Evolutionary conservation across 2,329 filamentous ascomycete genomes (phyloP), one percentile per base, ranked within the genome.

Genomic region (Exserohilum rostratum): DNA sequence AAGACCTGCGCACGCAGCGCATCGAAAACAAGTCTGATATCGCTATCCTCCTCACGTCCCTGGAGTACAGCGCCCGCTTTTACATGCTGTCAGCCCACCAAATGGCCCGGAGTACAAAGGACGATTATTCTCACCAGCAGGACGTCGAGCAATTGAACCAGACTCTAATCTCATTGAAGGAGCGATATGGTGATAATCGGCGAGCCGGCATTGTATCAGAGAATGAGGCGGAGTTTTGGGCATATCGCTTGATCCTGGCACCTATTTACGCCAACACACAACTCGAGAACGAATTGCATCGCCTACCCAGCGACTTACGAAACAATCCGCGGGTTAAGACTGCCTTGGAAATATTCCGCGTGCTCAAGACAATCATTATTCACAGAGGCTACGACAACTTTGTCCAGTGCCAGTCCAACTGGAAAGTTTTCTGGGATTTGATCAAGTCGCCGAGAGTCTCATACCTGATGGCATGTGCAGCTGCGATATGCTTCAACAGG

Each of bases 91-190:
- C 84, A 2, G 75, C 87, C 38, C 86, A 88, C 66, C 77, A 86
- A 31, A 79, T 87, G 57, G 56, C 65, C 3, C 55, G 47, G 12
- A 64, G 55, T 22, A 81, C 80, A 44, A 78, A 81, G 43, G 74
- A 75, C 15, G 75, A 78, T 40, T 78, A 77, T 43, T 79, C 82
- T n/a, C 69, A 71, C 39, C 64, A 80, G n/a, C 85, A 87, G 66
- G 86, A 88, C 62, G 79, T 84, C 17, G 85, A 88, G 64, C 86
- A 88, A 66, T 78, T 88, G 46, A 85, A 85, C 68, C 83, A 85
- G 61, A 87, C 86, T 1, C 77, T 87, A 53, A 76, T 85, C 1
- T 86, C 85, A 0, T 69, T 88, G 11, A 86, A 69, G 79, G 85
- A 66, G 81, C 85, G 66, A 15, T 74, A 73, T 46, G 55, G 50